These are phyloP conservation scores for Trametes maxima DNA, from an alignment of 768 basidiomycete species.

Conservation along the genomic window DNA sequence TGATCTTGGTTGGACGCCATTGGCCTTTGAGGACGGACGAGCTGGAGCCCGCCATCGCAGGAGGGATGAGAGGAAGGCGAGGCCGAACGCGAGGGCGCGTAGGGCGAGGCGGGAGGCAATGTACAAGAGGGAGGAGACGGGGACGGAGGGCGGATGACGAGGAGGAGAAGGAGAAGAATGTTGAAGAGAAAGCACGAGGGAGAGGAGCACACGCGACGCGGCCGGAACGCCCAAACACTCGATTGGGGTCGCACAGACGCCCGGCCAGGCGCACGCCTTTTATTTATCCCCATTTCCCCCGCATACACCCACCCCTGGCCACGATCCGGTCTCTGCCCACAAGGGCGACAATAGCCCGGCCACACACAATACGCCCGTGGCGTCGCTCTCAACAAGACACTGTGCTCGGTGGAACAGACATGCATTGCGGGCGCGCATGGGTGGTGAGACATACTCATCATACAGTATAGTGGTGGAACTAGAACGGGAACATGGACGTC, in stretches of 20 bases:
- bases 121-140: slow-evolving; percentile 1
- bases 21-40: slow-evolving; percentile 28
- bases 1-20: slow-evolving; percentile 86
- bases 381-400: neutral
- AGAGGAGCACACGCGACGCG: slow-evolving; percentile 15
- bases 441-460: slow-evolving; percentile 31
- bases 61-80: slow-evolving; percentile 26
- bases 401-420: slow-evolving; percentile 16
- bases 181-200: neutral
- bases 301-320: neutral
- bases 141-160: slow-evolving; percentile 9
- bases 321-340: neutral
- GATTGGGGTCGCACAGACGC: neutral
- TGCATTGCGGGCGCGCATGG: slow-evolving; percentile 30
- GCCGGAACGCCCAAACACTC: neutral
- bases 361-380: neutral
- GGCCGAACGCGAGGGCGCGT: slow-evolving; percentile 14
- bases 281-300: neutral
- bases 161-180: slow-evolving; percentile 5
- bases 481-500: slow-evolving; percentile 12
- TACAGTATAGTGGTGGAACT: slow-evolving; percentile 26
- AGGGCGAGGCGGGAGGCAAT: slow-evolving; percentile 9
- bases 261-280: neutral
- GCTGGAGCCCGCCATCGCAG: slow-evolving; percentile 25
- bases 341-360: neutral